Base-by-base conservation (phyloP, 1,284 basidiomycete species). In the Heliocybe sulcata region DNA sequence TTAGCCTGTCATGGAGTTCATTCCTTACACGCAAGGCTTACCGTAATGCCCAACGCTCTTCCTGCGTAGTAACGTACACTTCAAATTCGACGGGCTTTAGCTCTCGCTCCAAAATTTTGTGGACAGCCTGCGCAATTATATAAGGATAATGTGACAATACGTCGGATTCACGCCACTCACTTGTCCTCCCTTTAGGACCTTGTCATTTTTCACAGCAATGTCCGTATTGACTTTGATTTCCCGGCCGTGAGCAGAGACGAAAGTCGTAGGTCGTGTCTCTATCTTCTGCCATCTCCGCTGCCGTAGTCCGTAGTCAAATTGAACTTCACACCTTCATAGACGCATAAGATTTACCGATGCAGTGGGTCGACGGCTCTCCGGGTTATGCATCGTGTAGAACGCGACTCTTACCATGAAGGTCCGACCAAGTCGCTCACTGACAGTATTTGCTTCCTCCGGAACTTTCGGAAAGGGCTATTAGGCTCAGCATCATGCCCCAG, bases 41-140 rank as follows among this genome's bases (percentile, higher is more conserved):
- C 83, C 83, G 75, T 53, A 90, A 64, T 6, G 78, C 91, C 84
- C 88, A 92, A 12, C 77, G 73, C 61, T 93, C 90, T 65, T 91
- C 89, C 0, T 69, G 59, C 0, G 77, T 81, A 0, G 62, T 67
- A 0, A 79, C 66, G 1, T 69, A 65, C 1, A 92, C 77, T 11
- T 68, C 38, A 9, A 88, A 63, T 56, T 81, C 78, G 27, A 82
- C 79, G 0, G 85, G 79, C 35, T 79, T 79, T 10, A 94, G 73
- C 64, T 93, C 87, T 20, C 76, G 74, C 65, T 97, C 92, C 16
- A 97, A 75, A 45, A 80, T 74, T 60, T 88, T 87, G 69, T 97
- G 94, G 0, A 95, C 75, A 23, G 74, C 75, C 90, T 83, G 61
- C 31, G 11, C 9, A 25, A 4, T 6, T 22, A 26, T 42, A 4